phyloP scores from a whole-genome alignment of 2,329 filamentous ascomycete genomes.

The Fusarium nygamai region DNA sequence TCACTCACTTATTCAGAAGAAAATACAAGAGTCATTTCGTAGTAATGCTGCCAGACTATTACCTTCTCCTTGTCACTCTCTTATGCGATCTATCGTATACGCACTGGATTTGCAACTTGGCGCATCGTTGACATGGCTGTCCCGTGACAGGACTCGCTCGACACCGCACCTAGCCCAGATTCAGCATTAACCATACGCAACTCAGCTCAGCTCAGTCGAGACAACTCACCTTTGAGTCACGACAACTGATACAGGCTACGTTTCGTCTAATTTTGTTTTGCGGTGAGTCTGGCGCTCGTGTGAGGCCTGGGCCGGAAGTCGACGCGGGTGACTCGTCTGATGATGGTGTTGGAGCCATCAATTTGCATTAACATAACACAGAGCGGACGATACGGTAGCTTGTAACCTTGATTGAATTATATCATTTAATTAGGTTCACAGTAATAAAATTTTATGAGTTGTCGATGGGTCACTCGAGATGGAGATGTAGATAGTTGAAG shows the following conservation, averaged over 20 bases:
- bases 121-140: slow-evolving; percentile 57
- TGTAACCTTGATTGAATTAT: neutral
- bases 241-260: slow-evolving; percentile 52
- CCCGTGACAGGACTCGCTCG: slow-evolving; percentile 51
- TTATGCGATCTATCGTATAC: slow-evolving; percentile 60
- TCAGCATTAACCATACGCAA: slow-evolving; percentile 57
- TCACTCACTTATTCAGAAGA: slow-evolving; percentile 18
- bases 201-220: neutral
- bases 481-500: neutral
- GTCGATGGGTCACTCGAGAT: slow-evolving; percentile 1
- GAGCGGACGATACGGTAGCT: neutral
- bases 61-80: slow-evolving; percentile 58
- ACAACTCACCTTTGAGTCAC: slow-evolving; percentile 52
- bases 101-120: slow-evolving; percentile 55
- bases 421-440: neutral
- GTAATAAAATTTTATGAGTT: slow-evolving; percentile 1
- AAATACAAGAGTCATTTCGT: neutral
- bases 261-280: slow-evolving; percentile 49
- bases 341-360: slow-evolving; percentile 47
- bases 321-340: slow-evolving; percentile 43
- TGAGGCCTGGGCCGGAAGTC: slow-evolving; percentile 33
- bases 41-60: neutral
- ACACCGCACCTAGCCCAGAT: slow-evolving; percentile 54
- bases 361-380: slow-evolving; percentile 31
- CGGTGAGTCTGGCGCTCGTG: slow-evolving; percentile 19